Percentiles rank a stretch among this genome's conserved stretches.
Evolutionary conservation across 2,329 filamentous ascomycete species (phyloP).

Genomic region (Trichoderma endophyticum): DNA sequence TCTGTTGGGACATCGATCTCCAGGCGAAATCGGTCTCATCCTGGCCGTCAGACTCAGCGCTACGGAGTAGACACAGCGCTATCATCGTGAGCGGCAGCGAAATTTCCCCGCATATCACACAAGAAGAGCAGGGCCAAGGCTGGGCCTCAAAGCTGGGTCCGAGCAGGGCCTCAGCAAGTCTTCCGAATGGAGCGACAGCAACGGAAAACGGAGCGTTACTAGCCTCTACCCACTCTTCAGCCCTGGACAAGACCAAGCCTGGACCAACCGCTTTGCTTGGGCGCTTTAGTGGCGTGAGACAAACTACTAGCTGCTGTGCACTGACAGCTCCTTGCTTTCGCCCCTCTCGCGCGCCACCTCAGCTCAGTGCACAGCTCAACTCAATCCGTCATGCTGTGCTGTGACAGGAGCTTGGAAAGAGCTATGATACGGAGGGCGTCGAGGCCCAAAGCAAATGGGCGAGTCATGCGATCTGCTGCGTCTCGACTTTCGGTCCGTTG

Average conservation of each 20-base stretch:
- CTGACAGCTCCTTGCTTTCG: constrained; percentile 16
- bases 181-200: constrained; percentile 7
- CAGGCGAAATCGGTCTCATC: not conserved
- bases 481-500: constrained; percentile 3
- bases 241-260: constrained; percentile 4
- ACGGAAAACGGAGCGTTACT: constrained; percentile 2
- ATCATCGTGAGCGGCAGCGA: not conserved
- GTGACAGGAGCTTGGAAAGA: not conserved
- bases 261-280: constrained; percentile 7
- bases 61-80: not conserved
- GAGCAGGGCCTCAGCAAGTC: not conserved
- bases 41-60: constrained; percentile 5
- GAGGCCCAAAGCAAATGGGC: not conserved
- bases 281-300: constrained; percentile 13
- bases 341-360: constrained; percentile 13
- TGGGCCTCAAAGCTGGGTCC: not conserved
- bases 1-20: not conserved
- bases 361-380: constrained; percentile 1
- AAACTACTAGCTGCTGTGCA: constrained; percentile 17
- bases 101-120: constrained; percentile 12
- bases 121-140: not conserved
- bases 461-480: constrained; percentile 6
- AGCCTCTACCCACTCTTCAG: constrained; percentile 11
- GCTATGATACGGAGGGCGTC: not conserved
- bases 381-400: not conserved